Evolutionary conservation across 2,329 filamentous ascomycete species (phyloP), one percentile per base, ranked within the genome.

Genomic region (Epichloe sylvatica): DNA sequence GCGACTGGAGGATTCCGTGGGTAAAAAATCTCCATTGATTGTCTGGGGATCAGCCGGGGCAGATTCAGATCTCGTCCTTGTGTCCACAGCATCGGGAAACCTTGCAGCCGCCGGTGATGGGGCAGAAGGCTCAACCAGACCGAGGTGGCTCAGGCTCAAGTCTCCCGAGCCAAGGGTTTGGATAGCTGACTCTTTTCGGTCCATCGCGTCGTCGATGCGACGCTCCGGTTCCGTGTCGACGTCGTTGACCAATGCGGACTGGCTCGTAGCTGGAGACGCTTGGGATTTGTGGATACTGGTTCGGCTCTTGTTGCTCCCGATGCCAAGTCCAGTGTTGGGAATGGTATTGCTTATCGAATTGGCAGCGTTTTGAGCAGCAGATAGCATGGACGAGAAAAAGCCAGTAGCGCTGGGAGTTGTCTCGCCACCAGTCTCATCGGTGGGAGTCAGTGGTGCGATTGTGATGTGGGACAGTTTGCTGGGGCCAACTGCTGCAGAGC

Each of bases 301-400:
- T 50, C 53, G 63, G 60, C 49, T 67, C 63, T 64, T 67, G 50
- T 66, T 68, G 35, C 58, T 63, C n/a, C 70, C 69, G n/a, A 77
- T 76, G 7, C 72, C 68, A 47, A 79, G 72, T 33, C 73, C 72
- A 4, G 75, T 77, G 62, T 81, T 90, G 45, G 80, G 78, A 44
- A 96, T 83, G 45, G 82, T 87, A 54, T 77, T 86, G 57, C 77
- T 87, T 4, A 90, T 65, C 17, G 79, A 81, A 55, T 72, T 88
- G 13, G 90, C 89, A 41, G 91, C 91, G 75, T 84, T 96, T 66
- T 97, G 91, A 17, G 92, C 92, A 43, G 84, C 91, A 39, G 88
- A 91, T 55, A 98, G 80, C 62, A 98, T 86, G 25, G 86, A 90
- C 4, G 88, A 94, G 67, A 98, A 97, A 70, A 98, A 97, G 1